phyloP scores from a whole-genome alignment of 208 protist species.

The Trypanosoma caninum region DNA sequence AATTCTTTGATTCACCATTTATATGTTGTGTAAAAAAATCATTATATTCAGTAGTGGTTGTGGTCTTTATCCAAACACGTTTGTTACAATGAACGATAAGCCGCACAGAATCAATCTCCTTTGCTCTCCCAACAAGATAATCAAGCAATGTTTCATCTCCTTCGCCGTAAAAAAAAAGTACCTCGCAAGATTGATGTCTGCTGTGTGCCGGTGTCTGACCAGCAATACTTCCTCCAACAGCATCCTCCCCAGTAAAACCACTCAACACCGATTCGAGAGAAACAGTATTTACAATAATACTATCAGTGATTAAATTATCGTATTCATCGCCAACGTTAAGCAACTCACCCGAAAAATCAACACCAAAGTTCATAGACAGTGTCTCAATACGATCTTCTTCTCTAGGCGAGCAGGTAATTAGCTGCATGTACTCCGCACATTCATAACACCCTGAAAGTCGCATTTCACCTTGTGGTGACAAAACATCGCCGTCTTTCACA shows the following conservation, averaged over 20 bases:
- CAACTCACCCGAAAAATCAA: conserved; percentile 21
- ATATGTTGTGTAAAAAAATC: neutral
- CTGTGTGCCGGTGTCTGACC: neutral
- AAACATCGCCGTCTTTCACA: neutral
- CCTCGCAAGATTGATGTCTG: conserved; percentile 14
- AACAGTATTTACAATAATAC: conserved; percentile 26
- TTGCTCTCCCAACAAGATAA: conserved; percentile 11
- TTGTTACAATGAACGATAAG: conserved; percentile 26
- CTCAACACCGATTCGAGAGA: conserved; percentile 14
- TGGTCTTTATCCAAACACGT: conserved; percentile 23
- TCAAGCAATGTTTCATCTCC: conserved; percentile 24
- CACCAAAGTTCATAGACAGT: conserved; percentile 31
- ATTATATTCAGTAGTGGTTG: conserved; percentile 11
- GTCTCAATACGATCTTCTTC: conserved; percentile 11
- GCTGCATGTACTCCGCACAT: conserved; percentile 9
- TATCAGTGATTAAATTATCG: conserved; percentile 21
- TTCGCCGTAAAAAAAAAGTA: conserved; percentile 26
- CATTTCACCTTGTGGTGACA: neutral
- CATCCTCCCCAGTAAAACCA: neutral
- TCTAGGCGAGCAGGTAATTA: conserved; percentile 2
- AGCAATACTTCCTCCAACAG: neutral
- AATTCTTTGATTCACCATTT: neutral
- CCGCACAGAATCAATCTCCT: conserved; percentile 12
- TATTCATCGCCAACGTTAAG: conserved; percentile 9
- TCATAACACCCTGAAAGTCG: neutral